A percentile compares a stretch with the other conserved stretches of the same genome.
Evolutionary conservation across 495 filamentous ascomycete genomes (phyloP).

Genomic region (Penicillium waksmanii): DNA sequence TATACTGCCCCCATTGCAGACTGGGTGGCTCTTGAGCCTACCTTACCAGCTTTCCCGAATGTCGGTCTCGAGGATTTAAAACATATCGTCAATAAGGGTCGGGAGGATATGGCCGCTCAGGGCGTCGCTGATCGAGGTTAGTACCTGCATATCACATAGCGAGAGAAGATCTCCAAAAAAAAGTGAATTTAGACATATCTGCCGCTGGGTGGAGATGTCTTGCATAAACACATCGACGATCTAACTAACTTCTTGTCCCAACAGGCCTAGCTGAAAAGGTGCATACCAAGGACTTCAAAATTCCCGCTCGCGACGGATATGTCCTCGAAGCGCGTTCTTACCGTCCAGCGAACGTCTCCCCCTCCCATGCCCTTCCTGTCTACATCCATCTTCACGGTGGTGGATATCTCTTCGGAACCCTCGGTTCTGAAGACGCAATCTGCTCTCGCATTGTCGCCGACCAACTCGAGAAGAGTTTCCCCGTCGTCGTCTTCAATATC

Average conservation of each 20-base stretch:
- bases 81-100: slow-evolving; percentile 30
- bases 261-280: slow-evolving; percentile 30
- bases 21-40: slow-evolving; percentile 43
- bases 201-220: background rate
- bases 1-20: slow-evolving; percentile 44
- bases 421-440: slow-evolving; percentile 50
- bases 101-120: slow-evolving; percentile 38
- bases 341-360: slow-evolving; percentile 31
- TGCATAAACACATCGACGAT: background rate
- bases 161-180: background rate
- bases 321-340: slow-evolving; percentile 49
- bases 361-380: slow-evolving; percentile 39
- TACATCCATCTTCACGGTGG: slow-evolving; percentile 57
- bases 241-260: background rate
- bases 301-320: slow-evolving; percentile 45
- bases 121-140: slow-evolving; percentile 34
- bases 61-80: slow-evolving; percentile 32
- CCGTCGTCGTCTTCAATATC: slow-evolving; percentile 46
- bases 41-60: slow-evolving; percentile 27
- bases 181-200: background rate
- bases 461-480: slow-evolving; percentile 18
- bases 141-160: slow-evolving; percentile 1
- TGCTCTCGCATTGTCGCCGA: slow-evolving; percentile 45
- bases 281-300: slow-evolving; percentile 32
- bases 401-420: slow-evolving; percentile 50